phyloP scores from a whole-genome alignment of 106 monocot species.

The Dendrobium catenatum region DNA sequence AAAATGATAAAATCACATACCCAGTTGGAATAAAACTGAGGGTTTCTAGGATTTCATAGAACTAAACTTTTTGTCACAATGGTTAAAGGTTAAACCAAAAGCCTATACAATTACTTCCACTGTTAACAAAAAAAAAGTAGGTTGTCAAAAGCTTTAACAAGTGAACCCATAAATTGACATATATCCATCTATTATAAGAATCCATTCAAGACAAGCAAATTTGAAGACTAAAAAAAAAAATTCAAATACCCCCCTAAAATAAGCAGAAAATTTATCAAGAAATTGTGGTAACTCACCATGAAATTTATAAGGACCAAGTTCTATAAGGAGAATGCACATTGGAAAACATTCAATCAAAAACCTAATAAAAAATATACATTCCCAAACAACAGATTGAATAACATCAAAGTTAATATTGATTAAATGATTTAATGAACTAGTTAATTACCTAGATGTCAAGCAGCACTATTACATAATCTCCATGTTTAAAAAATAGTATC shows the following conservation, averaged over 20 bases:
- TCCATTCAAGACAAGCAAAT: background rate
- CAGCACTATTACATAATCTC: too few relatives aligned
- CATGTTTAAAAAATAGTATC: background rate
- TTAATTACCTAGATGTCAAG: too few relatives aligned
- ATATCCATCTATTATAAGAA: background rate
- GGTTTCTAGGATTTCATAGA: too few relatives aligned
- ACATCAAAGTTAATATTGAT: too few relatives aligned
- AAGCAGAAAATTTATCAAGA: background rate
- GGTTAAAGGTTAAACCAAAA: too few relatives aligned
- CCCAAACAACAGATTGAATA: background rate
- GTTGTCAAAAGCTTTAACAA: too few relatives aligned
- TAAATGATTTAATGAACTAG: too few relatives aligned
- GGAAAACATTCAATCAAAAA: background rate
- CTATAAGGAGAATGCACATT: background rate
- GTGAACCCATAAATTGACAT: background rate
- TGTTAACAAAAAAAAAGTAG: too few relatives aligned
- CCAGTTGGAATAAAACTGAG: too few relatives aligned
- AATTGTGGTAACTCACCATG: conserved; percentile 42
- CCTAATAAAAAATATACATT: background rate
- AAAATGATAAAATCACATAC: too few relatives aligned
- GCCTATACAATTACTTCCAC: too few relatives aligned
- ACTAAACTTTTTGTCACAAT: too few relatives aligned
- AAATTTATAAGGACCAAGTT: conserved; percentile 7
- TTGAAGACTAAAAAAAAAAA: background rate
- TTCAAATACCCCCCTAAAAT: background rate